phyloP scores from a whole-genome alignment of 441 rosid species.

The Melianthus villosus region DNA sequence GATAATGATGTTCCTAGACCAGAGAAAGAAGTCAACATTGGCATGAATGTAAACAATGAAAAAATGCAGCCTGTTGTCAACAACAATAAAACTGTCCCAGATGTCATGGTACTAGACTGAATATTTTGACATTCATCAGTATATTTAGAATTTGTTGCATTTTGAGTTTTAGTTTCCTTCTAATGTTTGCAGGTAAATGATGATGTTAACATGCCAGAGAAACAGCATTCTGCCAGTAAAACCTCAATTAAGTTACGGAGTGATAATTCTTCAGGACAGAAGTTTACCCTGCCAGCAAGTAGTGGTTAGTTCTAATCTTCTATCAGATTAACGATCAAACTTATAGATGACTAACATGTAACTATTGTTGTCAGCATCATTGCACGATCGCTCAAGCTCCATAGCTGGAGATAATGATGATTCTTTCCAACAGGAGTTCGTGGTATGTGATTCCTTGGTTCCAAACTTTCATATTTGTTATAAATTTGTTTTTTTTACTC shows the following conservation, averaged over 20 bases:
- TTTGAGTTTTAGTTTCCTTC: too few relatives aligned
- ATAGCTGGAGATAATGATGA: conserved; percentile 32
- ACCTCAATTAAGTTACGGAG: conserved; percentile 8
- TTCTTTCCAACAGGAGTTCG: conserved; percentile 27
- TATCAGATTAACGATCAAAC: neutral
- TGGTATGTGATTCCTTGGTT: conserved; percentile 19
- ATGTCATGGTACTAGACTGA: too few relatives aligned
- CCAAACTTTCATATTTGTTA: neutral
- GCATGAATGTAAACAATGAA: conserved; percentile 11
- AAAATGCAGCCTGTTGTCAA: conserved; percentile 12
- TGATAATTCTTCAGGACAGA: conserved; percentile 12
- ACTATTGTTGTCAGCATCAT: conserved; percentile 21
- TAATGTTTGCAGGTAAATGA: conserved; percentile 22
- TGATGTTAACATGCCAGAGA: conserved; percentile 7
- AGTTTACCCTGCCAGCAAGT: conserved; percentile 16
- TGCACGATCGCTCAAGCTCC: conserved; percentile 17
- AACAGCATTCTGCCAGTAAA: conserved; percentile 10
- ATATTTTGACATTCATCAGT: too few relatives aligned
- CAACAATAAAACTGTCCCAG: too few relatives aligned
- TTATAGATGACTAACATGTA: neutral
- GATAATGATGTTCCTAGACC: conserved; percentile 14
- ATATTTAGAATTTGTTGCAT: too few relatives aligned
- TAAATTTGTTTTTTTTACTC: too few relatives aligned
- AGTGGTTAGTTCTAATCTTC: conserved; percentile 28
- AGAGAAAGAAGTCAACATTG: conserved; percentile 16